Base-by-base conservation (phyloP, 2,329 filamentous ascomycete genomes). In the Madurella fahalii region DNA sequence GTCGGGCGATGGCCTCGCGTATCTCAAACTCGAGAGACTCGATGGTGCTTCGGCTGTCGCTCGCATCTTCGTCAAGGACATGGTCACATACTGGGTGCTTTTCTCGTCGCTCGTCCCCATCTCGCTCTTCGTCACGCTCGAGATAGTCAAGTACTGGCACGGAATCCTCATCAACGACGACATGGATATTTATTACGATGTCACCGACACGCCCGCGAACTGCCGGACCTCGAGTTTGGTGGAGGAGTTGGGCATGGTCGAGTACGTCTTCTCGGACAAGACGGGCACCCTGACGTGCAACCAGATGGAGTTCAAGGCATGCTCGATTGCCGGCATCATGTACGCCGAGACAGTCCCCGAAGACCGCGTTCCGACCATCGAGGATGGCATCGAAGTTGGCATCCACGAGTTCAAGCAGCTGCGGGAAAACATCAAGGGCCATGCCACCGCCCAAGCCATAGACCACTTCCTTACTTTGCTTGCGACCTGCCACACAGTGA, bases 221-320 rank as follows among this genome's bases (percentile, higher is more conserved):
- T 99, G 94, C 72, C 84, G 94, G 64, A 99, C 94, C 0, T 97
- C 93, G 2, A 96, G 92, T 62, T 77, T 99, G 68, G 94, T 99
- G 11, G 94, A 99, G 73, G 95, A 99, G 68, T 75, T 99, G 43
- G 94, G 94, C 52, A 96, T 97, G 81, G 95, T 99, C 43, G 94
- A 97, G 67, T 99, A 95, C 66, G 94, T 99, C 60, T 99, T 99
- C 70, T 96, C 91, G 0, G 93, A 97, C 77, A 97, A 97, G 77
- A 97, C 93, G 1, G 93, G 93, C 42, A 97, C 93, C 4, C 76
- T 97, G 65, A 97, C 93, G n/a, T 95, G 92, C 74, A 97, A 97
- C 68, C 86, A 90, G 80, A 97, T 99, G 94, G 93, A 97, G 71
- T 99, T 97, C 71, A 91, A 91, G 68, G 91, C 97, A 71, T 95